Percentiles rank a stretch among this genome's conserved stretches.
These are phyloP conservation scores for Diaporthe nobilis DNA, from an alignment of 2,329 filamentous ascomycete species.

Conservation along the genomic window DNA sequence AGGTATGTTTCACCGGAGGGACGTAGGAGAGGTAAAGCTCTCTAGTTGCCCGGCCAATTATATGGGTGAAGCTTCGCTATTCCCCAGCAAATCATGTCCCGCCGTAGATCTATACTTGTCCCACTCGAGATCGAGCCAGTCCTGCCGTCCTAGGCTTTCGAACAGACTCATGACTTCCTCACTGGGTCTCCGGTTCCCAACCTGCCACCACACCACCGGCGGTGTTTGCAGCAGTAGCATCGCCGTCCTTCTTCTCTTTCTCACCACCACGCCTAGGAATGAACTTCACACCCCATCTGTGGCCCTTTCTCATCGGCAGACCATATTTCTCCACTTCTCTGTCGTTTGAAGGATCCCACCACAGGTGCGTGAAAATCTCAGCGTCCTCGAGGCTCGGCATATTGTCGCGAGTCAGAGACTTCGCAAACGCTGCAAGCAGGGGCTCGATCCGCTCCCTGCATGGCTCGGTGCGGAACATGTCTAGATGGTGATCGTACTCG, in stretches of 20 bases:
- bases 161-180: conserved; percentile 6
- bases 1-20: too few species aligned
- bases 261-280: conserved; percentile 1
- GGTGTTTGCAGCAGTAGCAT: background rate
- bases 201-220: conserved; percentile 3
- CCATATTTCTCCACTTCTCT: conserved; percentile 12
- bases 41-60: background rate
- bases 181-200: conserved; percentile 9
- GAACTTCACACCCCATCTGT: conserved; percentile 10
- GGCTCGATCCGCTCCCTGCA: conserved; percentile 14
- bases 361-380: conserved; percentile 1
- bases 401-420: conserved; percentile 12
- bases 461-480: conserved; percentile 10
- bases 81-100: background rate
- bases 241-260: background rate
- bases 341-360: background rate
- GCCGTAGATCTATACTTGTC: background rate
- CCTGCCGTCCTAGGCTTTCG: conserved; percentile 6
- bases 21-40: too few species aligned
- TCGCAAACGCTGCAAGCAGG: conserved; percentile 7
- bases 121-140: conserved; percentile 12
- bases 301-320: conserved; percentile 9
- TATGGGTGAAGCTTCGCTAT: conserved; percentile 5
- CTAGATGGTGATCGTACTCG: conserved; percentile 62
- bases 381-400: conserved; percentile 9